Conservation (phyloP, 495 filamentous ascomycete species). For the Tuber brumale region DNA sequence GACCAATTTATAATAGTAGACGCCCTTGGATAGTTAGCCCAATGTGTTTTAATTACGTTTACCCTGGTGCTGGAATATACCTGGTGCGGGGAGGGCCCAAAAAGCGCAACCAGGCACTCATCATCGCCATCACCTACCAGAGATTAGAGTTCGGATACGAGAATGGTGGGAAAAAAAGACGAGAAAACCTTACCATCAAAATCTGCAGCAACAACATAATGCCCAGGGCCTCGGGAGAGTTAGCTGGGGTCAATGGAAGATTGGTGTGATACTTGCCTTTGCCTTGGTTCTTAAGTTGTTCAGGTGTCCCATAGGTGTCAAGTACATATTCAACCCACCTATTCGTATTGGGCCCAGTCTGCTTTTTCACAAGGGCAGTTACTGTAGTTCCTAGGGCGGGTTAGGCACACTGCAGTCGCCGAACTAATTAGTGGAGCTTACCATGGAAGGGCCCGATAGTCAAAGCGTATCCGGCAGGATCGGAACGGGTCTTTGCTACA, state of each 20-base stretch:
- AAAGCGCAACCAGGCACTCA: slow-evolving; percentile 34
- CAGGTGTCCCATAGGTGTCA: slow-evolving; percentile 30
- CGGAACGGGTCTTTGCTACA: slow-evolving; percentile 15
- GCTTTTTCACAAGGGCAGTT: slow-evolving; percentile 11
- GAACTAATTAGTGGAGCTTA: neutral
- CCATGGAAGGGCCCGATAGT: slow-evolving; percentile 32
- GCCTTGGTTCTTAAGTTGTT: slow-evolving; percentile 18
- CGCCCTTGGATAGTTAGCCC: slow-evolving; percentile 15
- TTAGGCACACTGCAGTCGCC: slow-evolving; percentile 3
- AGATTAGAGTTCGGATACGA: neutral
- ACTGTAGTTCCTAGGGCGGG: slow-evolving; percentile 10
- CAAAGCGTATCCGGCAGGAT: slow-evolving; percentile 31
- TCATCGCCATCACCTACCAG: slow-evolving; percentile 32
- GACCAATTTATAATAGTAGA: slow-evolving; percentile 38
- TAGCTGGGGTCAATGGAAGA: neutral
- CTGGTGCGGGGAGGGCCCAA: slow-evolving; percentile 24
- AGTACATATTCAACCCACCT: slow-evolving; percentile 26
- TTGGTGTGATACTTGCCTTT: slow-evolving; percentile 5
- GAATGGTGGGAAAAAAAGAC: neutral
- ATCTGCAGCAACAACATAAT: slow-evolving; percentile 25
- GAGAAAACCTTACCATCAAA: slow-evolving; percentile 24
- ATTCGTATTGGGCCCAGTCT: slow-evolving; percentile 6
- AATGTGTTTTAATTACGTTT: neutral
- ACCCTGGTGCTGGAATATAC: neutral
- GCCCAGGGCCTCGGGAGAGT: slow-evolving; percentile 23